phyloP scores from a whole-genome alignment of 306 rosid species.

The Castanospermum australe region DNA sequence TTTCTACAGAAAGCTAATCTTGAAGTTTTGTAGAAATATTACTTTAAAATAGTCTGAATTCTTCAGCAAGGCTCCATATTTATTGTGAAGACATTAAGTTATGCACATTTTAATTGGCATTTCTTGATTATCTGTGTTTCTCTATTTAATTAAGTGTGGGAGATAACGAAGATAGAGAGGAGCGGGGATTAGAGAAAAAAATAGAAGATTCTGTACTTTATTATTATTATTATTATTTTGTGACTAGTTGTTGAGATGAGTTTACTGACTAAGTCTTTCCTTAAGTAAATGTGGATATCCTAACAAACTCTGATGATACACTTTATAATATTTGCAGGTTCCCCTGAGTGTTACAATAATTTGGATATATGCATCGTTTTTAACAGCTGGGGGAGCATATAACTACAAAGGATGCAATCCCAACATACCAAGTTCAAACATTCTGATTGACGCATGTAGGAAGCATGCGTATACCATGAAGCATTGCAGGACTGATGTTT shows the following conservation, averaged over 20 bases:
- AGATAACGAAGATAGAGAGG: not conserved
- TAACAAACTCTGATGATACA: constrained; percentile 11
- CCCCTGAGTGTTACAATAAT: constrained; percentile 65
- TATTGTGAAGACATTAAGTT: no score
- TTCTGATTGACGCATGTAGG: constrained; percentile 65
- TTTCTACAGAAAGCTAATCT: not conserved
- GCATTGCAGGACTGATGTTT: constrained; percentile 82
- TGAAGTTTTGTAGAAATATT: not conserved
- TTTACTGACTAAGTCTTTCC: not conserved
- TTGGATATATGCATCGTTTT: constrained; percentile 77
- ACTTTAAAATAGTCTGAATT: not conserved
- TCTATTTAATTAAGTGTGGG: not conserved
- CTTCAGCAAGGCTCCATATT: not conserved
- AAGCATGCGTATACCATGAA: constrained; percentile 75
- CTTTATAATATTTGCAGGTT: constrained; percentile 53
- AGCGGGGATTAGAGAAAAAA: no score
- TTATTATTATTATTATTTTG: not conserved
- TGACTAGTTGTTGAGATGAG: not conserved
- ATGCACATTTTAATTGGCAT: not conserved
- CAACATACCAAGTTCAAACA: constrained; percentile 76
- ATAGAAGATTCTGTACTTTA: not conserved
- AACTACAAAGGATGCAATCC: constrained; percentile 72
- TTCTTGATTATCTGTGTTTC: not conserved
- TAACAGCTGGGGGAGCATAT: constrained; percentile 85
- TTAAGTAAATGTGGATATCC: constrained; percentile 6